phyloP scores from a whole-genome alignment of 176 grass and related monocot genomes.

The Zea mays region Zm-B73-REFERENCE-NAM-5.0 NC_050103.1:121597501-121598000 shows the following conservation, averaged over 20 bases:
- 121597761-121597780: slow-evolving; percentile 26
- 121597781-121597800: slow-evolving; percentile 19
- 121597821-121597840: not conserved
- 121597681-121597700: slow-evolving; percentile 10
- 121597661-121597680: slow-evolving; percentile 16
- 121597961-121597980: not conserved
- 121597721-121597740: slow-evolving; percentile 23
- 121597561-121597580: not conserved
- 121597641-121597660: not conserved
- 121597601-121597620: not conserved
- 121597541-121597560: not conserved
- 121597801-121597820: slow-evolving; percentile 7
- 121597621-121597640: slow-evolving; percentile 3
- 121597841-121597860: slow-evolving; percentile 36
- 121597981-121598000: not conserved
- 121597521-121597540: no score
- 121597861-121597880: slow-evolving; percentile 36
- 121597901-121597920: slow-evolving; percentile 10
- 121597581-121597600: not conserved
- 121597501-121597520: no score
- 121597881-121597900: no score
- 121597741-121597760: slow-evolving; percentile 23
- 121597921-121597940: not conserved
- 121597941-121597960: not conserved
- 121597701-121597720: slow-evolving; percentile 14